Evolutionary conservation across 1,284 basidiomycete species (phyloP).

Genomic region (Sphaerobolus stellatus): DNA sequence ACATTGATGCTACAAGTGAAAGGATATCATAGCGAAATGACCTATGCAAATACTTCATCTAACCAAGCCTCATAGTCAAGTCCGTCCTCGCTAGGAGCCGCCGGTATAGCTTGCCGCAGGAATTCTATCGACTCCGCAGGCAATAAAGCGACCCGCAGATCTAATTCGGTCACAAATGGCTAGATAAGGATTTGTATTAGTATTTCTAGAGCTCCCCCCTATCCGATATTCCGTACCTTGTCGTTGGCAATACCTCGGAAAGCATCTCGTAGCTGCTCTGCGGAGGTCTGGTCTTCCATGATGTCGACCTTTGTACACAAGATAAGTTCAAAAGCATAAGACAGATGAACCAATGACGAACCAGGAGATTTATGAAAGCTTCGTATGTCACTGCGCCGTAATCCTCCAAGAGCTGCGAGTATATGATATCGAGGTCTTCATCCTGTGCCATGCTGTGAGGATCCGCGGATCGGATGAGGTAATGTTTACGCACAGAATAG

Average conservation of each 20-base stretch:
- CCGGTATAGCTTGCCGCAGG: constrained; percentile 75
- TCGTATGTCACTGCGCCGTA: constrained; percentile 93
- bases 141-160: constrained; percentile 85
- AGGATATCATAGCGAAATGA: too few species aligned
- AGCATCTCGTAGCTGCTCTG: constrained; percentile 89
- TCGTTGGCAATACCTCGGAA: constrained; percentile 91
- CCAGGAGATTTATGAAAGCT: constrained; percentile 92
- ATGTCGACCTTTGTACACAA: constrained; percentile 73
- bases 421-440: constrained; percentile 85
- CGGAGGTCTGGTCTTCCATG: constrained; percentile 92
- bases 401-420: constrained; percentile 76
- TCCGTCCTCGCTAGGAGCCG: constrained; percentile 17
- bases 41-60: constrained; percentile 68
- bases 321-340: constrained; percentile 3
- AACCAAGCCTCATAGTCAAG: constrained; percentile 74
- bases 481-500: constrained; percentile 62
- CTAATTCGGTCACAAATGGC: constrained; percentile 93
- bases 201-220: too few species aligned
- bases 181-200: constrained; percentile 36
- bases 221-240: constrained; percentile 73
- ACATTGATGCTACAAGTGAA: too few species aligned
- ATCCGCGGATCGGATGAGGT: too few species aligned
- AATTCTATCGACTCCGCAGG: constrained; percentile 81
- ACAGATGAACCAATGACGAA: constrained; percentile 32
- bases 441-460: constrained; percentile 61